Conservation (phyloP, 352 stramenopile species). For the Pythium aristosporum region DNA sequence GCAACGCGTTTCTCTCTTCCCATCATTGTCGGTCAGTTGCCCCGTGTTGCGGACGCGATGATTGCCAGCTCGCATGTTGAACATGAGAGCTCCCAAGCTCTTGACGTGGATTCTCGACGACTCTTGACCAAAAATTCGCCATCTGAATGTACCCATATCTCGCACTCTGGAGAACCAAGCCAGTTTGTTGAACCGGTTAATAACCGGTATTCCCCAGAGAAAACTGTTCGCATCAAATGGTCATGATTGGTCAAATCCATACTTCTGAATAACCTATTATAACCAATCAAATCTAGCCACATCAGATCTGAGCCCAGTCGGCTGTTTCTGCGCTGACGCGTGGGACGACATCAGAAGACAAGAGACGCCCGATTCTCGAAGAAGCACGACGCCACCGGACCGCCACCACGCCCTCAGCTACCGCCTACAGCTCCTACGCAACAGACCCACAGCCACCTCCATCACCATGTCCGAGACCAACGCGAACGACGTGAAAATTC, state of each 20-base stretch:
- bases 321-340: slow-evolving; percentile 23
- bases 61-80: too few species aligned
- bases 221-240: not conserved
- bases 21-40: slow-evolving; percentile 4
- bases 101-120: not conserved
- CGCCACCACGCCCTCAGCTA: not conserved
- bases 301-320: not conserved
- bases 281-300: too few species aligned
- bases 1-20: not conserved
- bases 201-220: not conserved
- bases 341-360: slow-evolving; percentile 24
- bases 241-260: not conserved
- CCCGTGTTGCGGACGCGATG: not conserved
- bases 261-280: too few species aligned
- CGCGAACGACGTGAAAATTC: slow-evolving; percentile 47
- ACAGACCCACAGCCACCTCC: not conserved
- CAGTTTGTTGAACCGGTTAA: not conserved
- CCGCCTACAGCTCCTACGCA: not conserved
- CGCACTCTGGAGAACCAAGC: not conserved
- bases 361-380: not conserved
- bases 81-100: not conserved
- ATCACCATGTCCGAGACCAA: not conserved
- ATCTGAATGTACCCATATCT: not conserved
- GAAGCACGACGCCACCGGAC: not conserved
- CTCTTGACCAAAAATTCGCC: slow-evolving; percentile 20